These are phyloP conservation scores for Wickerhamomyces tratensis DNA, from an alignment of 805 yeast genomes.

Conservation along the genomic window DNA sequence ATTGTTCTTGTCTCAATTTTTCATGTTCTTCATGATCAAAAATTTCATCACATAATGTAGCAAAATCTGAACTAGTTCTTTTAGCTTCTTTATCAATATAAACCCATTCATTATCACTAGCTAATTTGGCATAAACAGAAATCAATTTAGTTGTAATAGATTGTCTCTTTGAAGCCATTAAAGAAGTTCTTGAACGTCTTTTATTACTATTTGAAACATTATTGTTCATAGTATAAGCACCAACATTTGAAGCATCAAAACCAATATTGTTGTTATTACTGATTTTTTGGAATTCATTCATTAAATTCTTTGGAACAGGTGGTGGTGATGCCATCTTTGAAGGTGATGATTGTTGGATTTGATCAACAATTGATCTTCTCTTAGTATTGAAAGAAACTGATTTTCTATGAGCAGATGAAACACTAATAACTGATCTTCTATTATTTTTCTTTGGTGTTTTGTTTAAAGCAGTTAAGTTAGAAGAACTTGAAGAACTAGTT, in stretches of 20 bases:
- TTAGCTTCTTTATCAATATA: conserved; percentile 63
- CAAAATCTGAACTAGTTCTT: conserved; percentile 72
- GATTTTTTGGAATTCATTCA: conserved; percentile 3
- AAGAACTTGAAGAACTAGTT: conserved; percentile 7
- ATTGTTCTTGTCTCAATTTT: conserved; percentile 35
- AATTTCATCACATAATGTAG: conserved; percentile 65
- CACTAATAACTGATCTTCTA: conserved; percentile 33
- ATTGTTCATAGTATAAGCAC: conserved; percentile 9
- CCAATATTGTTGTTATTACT: no score
- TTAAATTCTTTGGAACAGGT: conserved; percentile 7
- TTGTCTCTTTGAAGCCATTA: conserved; percentile 43
- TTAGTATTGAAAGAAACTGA: conserved; percentile 34
- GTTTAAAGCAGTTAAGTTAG: background rate
- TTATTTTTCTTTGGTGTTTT: conserved; percentile 21
- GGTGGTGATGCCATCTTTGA: conserved; percentile 1
- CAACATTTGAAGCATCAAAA: conserved; percentile 3
- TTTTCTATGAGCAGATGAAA: conserved; percentile 38
- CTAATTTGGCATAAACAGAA: conserved; percentile 63
- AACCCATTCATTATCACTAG: conserved; percentile 54
- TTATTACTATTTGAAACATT: conserved; percentile 11
- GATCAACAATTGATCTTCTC: conserved; percentile 13
- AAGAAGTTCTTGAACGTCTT: conserved; percentile 26
- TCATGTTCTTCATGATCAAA: conserved; percentile 65
- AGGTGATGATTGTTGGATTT: background rate
- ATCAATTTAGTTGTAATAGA: conserved; percentile 64